phyloP scores from a whole-genome alignment of 1,139 yeast species.

The Ogataea hybrid region DNA sequence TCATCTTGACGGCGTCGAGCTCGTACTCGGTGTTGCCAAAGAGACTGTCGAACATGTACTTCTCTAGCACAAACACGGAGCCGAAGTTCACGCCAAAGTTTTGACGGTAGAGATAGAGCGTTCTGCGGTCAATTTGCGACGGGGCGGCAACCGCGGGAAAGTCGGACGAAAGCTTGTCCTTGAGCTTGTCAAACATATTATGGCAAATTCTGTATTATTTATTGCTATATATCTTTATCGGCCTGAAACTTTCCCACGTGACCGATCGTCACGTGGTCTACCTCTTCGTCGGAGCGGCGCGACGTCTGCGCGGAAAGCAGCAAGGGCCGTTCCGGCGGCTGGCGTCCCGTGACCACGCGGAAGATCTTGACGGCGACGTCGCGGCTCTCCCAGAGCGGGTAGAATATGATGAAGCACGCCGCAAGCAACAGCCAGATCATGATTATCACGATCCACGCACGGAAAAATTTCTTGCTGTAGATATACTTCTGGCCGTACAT shows the following conservation, averaged over 20 bases:
- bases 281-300: constrained; percentile 2
- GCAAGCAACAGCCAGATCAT: constrained; percentile 59
- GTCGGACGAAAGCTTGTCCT: constrained; percentile 3
- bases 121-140: constrained; percentile 27
- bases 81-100: constrained; percentile 91
- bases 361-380: constrained; percentile 33
- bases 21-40: constrained; percentile 62
- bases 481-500: constrained; percentile 76
- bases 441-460: constrained; percentile 80
- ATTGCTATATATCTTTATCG: not conserved
- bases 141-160: not conserved
- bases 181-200: constrained; percentile 7
- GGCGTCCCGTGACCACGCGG: constrained; percentile 19
- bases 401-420: constrained; percentile 35
- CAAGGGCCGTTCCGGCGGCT: constrained; percentile 19
- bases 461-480: constrained; percentile 68
- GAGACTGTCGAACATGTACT: constrained; percentile 61
- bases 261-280: constrained; percentile 12
- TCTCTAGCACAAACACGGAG: constrained; percentile 76
- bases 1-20: constrained; percentile 62
- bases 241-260: not conserved
- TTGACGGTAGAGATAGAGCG: constrained; percentile 62
- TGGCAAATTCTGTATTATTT: not conserved
- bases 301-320: constrained; percentile 22
- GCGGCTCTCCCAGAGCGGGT: constrained; percentile 40